Conservation (phyloP, 257 asterid genomes). For the Solanum virginianum region DNA sequence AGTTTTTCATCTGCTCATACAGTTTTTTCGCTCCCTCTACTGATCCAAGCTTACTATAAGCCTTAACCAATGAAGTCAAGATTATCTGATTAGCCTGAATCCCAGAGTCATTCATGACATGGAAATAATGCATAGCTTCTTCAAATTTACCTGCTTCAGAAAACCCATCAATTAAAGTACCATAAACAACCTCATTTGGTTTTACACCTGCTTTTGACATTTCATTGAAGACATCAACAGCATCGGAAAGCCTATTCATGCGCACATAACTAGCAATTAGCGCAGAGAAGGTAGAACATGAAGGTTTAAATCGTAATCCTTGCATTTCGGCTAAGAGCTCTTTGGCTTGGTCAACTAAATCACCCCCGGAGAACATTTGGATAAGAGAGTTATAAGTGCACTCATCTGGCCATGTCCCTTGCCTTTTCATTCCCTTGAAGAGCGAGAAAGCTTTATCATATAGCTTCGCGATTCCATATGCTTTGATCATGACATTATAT, state of each 20-base stretch:
- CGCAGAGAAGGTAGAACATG: slow-evolving; percentile 59
- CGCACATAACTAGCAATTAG: slow-evolving; percentile 48
- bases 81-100: slow-evolving; percentile 51
- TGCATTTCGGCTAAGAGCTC: slow-evolving; percentile 60
- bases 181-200: slow-evolving; percentile 78
- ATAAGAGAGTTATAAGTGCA: slow-evolving; percentile 80
- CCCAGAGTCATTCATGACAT: slow-evolving; percentile 53
- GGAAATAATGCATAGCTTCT: slow-evolving; percentile 52
- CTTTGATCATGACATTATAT: slow-evolving; percentile 91
- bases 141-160: slow-evolving; percentile 74
- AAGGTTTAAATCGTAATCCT: slow-evolving; percentile 46
- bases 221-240: slow-evolving; percentile 49
- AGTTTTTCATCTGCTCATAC: slow-evolving; percentile 53
- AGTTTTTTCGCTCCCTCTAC: slow-evolving; percentile 62
- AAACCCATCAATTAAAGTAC: slow-evolving; percentile 54
- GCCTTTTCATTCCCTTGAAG: slow-evolving; percentile 75
- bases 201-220: slow-evolving; percentile 43
- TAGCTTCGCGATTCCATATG: slow-evolving; percentile 65
- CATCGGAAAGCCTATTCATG: slow-evolving; percentile 41
- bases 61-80: slow-evolving; percentile 82
- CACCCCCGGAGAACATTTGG: slow-evolving; percentile 70
- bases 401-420: slow-evolving; percentile 89
- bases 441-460: slow-evolving; percentile 61
- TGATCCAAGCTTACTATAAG: slow-evolving; percentile 58
- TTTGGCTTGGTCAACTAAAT: slow-evolving; percentile 49